Conservation (phyloP, 2,329 filamentous ascomycete genomes). For the Botryotinia convoluta region DNA sequence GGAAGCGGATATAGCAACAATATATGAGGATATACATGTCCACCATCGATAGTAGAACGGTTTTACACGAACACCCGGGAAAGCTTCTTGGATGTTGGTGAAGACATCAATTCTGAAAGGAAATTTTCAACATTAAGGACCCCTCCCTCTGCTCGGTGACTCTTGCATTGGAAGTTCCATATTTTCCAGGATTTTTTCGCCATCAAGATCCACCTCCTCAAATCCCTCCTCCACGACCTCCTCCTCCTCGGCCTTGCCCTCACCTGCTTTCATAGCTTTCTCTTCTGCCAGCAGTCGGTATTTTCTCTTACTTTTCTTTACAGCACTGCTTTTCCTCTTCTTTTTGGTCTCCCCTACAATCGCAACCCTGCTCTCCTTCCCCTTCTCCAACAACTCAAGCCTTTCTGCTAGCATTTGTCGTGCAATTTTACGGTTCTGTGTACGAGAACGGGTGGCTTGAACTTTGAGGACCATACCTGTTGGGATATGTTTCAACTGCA, state of each 20-base stretch:
- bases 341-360: conserved; percentile 62
- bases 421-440: conserved; percentile 84
- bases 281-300: conserved; percentile 56
- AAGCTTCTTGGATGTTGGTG: not conserved
- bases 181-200: not conserved
- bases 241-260: conserved; percentile 21
- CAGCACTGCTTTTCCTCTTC: conserved; percentile 70
- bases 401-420: conserved; percentile 58
- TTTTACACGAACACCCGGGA: not conserved
- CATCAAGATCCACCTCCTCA: not conserved
- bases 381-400: conserved; percentile 69
- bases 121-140: not conserved
- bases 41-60: not conserved
- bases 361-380: conserved; percentile 63
- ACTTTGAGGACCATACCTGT: conserved; percentile 93
- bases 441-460: conserved; percentile 83
- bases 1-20: not conserved
- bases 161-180: not conserved
- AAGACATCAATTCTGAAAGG: not conserved
- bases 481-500: conserved; percentile 86
- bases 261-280: conserved; percentile 27
- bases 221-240: not conserved
- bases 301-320: conserved; percentile 81
- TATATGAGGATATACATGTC: not conserved
- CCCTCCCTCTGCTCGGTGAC: not conserved